Base-by-base conservation (phyloP, 306 rosid genomes). In the Erythrophleum fordii region DNA sequence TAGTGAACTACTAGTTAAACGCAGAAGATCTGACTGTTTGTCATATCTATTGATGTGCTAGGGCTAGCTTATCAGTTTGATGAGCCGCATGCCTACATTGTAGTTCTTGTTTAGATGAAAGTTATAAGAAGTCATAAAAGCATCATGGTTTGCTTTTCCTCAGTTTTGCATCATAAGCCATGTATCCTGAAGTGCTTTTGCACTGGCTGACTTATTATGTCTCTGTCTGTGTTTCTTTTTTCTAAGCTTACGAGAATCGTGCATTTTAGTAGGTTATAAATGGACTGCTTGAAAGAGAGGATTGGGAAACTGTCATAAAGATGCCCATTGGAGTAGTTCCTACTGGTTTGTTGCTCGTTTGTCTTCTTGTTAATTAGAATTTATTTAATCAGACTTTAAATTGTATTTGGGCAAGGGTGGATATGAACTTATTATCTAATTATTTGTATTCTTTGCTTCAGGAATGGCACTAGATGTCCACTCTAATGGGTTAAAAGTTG, bases 281-380 rank as follows among this genome's bases (percentile, higher is more conserved):
- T 84, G 96, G 97, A 81, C 83, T 93, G 49, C 96, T 91, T 13
- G 83, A 83, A 71, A 86, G 97, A 81, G 89, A 84, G 78, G 97
- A 93, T 76, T 93, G 97, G 92, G 82, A 83, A 22, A 70, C 83
- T 82, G 92, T 94, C 73, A 89, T 89, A 84, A 93, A 91, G 87
- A 84, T 78, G 52, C 92, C 97, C 77, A 73, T 93, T 75, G 97
- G 97, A 79, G 88, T 93, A 65, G 90, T 93, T 82, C 96, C 96
- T 56, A 96, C 94, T 85, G 97, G 97, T 93, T 73, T 25, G 16
- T 37, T 71, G 13, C 85, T 73, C 16, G 42, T 61, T 34, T 34
- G 34, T 45, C 6, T 52, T 34, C 8, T 44, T 62, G 23, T 68
- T 74, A 26, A 58, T 68, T 10, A 23, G 7, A 28, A 37, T 35